Percentiles rank a stretch among this genome's conserved stretches.
phyloP scores from a whole-genome alignment of 768 basidiomycete species.

The Mycena floridula region DNA sequence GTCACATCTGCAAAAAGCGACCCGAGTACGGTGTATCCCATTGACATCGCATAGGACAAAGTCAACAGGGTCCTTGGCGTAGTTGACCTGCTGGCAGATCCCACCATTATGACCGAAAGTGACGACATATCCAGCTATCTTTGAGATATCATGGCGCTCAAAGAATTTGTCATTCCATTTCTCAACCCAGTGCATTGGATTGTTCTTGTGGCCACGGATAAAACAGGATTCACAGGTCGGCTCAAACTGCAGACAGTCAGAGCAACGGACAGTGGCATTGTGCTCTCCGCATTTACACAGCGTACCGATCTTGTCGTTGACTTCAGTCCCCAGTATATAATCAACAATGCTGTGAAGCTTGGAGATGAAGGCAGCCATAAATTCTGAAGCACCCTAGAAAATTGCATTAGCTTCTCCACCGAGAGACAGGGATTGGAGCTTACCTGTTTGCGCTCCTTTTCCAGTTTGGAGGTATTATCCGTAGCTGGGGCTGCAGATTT shows the following conservation, averaged over 20 bases:
- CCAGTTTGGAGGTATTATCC: neutral
- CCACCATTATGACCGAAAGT: neutral
- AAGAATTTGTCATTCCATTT: too few relatives aligned
- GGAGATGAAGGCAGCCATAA: neutral
- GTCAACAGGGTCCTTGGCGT: neutral
- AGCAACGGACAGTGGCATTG: neutral
- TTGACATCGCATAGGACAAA: conserved; percentile 4
- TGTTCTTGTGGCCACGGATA: neutral
- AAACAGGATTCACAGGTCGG: conserved; percentile 3
- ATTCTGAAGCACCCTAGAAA: neutral
- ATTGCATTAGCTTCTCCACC: neutral
- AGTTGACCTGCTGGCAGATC: neutral
- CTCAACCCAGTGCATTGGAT: neutral
- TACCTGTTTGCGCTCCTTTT: neutral
- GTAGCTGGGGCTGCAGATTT: too few relatives aligned
- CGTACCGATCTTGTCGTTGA: neutral
- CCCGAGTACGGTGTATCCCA: conserved; percentile 2
- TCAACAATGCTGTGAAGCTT: neutral
- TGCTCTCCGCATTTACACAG: neutral
- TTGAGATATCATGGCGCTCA: neutral
- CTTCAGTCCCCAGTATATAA: neutral
- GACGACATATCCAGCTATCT: neutral
- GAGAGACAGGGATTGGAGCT: neutral
- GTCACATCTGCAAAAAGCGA: conserved; percentile 7
- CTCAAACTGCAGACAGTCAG: neutral